A percentile compares a stretch with the other conserved stretches of the same genome.
Conservation (phyloP, 257 asterid genomes). For the Paulownia fortunei region DNA sequence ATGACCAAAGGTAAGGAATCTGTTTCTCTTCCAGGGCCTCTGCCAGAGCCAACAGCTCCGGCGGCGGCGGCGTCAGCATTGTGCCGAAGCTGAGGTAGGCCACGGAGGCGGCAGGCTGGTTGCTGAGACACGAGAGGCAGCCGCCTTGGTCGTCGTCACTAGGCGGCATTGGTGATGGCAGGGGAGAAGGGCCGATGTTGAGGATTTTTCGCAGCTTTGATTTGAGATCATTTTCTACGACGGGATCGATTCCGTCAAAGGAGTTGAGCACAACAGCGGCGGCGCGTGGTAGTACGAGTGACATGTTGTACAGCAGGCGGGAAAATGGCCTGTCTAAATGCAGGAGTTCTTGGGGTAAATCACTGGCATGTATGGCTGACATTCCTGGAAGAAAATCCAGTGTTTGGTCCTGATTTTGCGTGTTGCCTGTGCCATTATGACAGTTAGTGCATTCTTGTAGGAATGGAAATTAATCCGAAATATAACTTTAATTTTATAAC, state of each 20-base stretch:
- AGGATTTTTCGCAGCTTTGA: constrained; percentile 43
- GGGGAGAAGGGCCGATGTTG: constrained; percentile 52
- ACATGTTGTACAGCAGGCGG: constrained; percentile 55
- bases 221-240: constrained; percentile 42
- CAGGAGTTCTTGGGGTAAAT: constrained; percentile 51
- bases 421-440: constrained; percentile 1
- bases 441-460: not conserved
- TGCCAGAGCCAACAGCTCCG: constrained; percentile 54
- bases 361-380: constrained; percentile 46
- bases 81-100: constrained; percentile 66
- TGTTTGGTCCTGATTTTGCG: constrained; percentile 28
- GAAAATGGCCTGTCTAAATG: constrained; percentile 44
- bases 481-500: no score
- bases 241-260: constrained; percentile 55
- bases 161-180: constrained; percentile 25
- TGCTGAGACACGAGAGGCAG: constrained; percentile 59
- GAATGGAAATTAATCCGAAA: not conserved
- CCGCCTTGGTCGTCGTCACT: constrained; percentile 33
- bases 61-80: constrained; percentile 52
- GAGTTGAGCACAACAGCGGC: constrained; percentile 55
- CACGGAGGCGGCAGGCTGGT: constrained; percentile 40
- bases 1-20: constrained; percentile 69
- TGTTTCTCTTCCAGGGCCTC: constrained; percentile 57
- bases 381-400: constrained; percentile 61
- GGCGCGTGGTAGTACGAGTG: constrained; percentile 44